Base-by-base conservation (phyloP, 768 basidiomycete species). In the Boletus barrowsii region DNA sequence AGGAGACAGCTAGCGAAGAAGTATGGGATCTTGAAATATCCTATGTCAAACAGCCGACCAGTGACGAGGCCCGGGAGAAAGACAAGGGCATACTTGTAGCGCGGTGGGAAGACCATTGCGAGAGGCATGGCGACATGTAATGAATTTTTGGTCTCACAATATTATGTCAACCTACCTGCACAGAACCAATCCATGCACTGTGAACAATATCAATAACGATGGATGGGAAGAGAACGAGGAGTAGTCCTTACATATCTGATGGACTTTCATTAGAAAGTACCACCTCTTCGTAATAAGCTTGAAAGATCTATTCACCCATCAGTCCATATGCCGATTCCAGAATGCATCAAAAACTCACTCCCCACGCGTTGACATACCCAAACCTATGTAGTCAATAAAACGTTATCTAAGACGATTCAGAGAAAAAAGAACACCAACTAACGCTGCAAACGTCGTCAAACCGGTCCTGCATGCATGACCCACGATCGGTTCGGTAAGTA, bases 121-220 rank as follows among this genome's bases (percentile, higher is more conserved):
- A 7, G 14, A 39, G 5, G 20, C 20, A n/a, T 17, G 22, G 32
- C 8, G 15, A 36, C 17, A 24, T 26, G 15, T n/a, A 40, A 36
- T 5, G 20, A 57, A 52, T 47, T n/a, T 33, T 7, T 42, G 13
- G 9, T 47, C 8, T 51, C 24, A 40, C 4, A 1, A 32, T 20
- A 6, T 1, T 11, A 32, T 8, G 13, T 30, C 55, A 20, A 55
- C 61, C 4, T 43, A 83, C 87, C 73, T 89, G 88, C 22, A 84
- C 72, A 1, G 88, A 90, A 6, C 89, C 88, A 33, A 91, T 90
- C 88, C 88, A 91, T 41, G 88, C 81, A 42, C 88, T 89, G 55
- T 22, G n/a, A 47, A 55, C 8, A 14, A n/a, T 8, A 35, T 60
- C 33, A 57, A 22, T 36, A 7, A 17, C 30, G 10, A 20, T 20